Evolutionary conservation across 2,329 filamentous ascomycete genomes (phyloP).

Genomic region (Fusarium sp.): DNA sequence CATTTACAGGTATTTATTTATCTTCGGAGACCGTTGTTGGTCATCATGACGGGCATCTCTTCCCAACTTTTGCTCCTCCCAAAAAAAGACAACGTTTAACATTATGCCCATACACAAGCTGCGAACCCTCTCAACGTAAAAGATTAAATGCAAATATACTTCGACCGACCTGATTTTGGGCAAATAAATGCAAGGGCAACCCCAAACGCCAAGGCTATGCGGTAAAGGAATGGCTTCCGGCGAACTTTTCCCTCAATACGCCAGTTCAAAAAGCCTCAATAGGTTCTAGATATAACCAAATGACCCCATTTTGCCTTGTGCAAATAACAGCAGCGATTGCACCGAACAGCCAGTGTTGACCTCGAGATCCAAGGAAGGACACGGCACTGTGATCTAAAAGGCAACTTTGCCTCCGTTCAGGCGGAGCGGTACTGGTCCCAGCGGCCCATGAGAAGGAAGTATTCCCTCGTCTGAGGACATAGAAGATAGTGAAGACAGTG

Average conservation of each 20-base stretch:
- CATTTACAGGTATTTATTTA: constrained; percentile 8
- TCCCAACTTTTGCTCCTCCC: constrained; percentile 23
- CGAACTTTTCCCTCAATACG: constrained; percentile 23
- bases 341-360: constrained; percentile 5
- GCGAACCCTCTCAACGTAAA: constrained; percentile 2
- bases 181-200: constrained; percentile 22
- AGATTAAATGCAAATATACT: constrained; percentile 34
- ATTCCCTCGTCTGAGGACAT: constrained; percentile 52
- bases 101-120: constrained; percentile 28
- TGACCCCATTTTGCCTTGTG: constrained; percentile 19
- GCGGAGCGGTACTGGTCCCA: constrained; percentile 45
- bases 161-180: constrained; percentile 17
- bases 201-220: constrained; percentile 42
- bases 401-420: constrained; percentile 51
- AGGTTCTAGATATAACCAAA: constrained; percentile 16
- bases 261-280: constrained; percentile 28
- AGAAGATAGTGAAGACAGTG: constrained; percentile 52
- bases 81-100: constrained; percentile 22
- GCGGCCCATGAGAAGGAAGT: constrained; percentile 45
- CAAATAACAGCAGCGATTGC: constrained; percentile 19
- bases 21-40: constrained; percentile 4
- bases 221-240: constrained; percentile 35
- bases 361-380: constrained; percentile 22
- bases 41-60: constrained; percentile 11
- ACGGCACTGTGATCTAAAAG: constrained; percentile 39